Conservation (phyloP, 805 yeast species). For the Saccharomycopsis babjevae region DNA sequence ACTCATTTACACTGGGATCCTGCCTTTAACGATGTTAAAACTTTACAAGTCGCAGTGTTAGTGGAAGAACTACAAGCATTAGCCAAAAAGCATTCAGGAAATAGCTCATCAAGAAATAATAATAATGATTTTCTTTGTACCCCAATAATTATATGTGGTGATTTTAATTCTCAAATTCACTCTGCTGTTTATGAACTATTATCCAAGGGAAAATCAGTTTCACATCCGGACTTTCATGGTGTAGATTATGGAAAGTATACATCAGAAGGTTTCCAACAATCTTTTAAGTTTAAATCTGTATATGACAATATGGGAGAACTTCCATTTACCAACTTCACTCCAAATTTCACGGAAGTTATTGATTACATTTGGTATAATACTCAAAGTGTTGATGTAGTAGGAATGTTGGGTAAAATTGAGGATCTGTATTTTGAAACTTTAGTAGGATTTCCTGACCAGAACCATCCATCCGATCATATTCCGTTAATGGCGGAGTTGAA, state of each 20-base stretch:
- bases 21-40: constrained; percentile 86
- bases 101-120: constrained; percentile 22
- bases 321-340: constrained; percentile 91
- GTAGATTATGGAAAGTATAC: constrained; percentile 88
- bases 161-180: constrained; percentile 77
- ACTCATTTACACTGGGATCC: constrained; percentile 99
- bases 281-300: constrained; percentile 73
- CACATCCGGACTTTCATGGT: constrained; percentile 74
- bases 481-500: constrained; percentile 76
- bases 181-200: constrained; percentile 91
- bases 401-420: constrained; percentile 79
- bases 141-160: constrained; percentile 88
- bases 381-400: constrained; percentile 67
- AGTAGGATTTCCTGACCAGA: constrained; percentile 90
- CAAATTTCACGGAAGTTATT: constrained; percentile 84
- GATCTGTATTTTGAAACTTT: constrained; percentile 61
- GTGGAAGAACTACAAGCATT: constrained; percentile 75
- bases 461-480: constrained; percentile 90
- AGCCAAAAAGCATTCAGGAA: constrained; percentile 35
- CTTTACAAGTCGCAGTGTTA: constrained; percentile 88
- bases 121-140: constrained; percentile 45
- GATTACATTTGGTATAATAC: constrained; percentile 96
- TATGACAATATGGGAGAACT: constrained; percentile 79
- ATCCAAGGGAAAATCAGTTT: constrained; percentile 67
- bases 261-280: constrained; percentile 77